phyloP scores from a whole-genome alignment of 208 protist genomes.

The Histomonas meleagridis region DNA sequence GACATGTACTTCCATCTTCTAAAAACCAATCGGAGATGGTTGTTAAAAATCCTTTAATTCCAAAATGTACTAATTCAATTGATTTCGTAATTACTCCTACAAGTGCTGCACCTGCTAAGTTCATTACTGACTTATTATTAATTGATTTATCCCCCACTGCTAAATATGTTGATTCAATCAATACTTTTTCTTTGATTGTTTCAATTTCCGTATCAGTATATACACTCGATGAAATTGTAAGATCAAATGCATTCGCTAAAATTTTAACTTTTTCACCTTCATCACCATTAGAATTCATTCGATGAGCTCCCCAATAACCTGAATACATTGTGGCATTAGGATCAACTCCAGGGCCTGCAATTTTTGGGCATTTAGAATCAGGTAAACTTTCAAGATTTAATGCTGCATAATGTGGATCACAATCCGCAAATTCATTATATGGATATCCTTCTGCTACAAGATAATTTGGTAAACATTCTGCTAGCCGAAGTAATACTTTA shows the following conservation, averaged over 20 bases:
- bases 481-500: too few relatives aligned
- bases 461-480: too few relatives aligned
- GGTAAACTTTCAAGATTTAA: too few relatives aligned
- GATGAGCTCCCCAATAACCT: not conserved
- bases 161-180: not conserved
- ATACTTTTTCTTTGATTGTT: not conserved
- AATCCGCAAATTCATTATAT: too few relatives aligned
- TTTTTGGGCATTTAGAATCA: not conserved
- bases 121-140: not conserved
- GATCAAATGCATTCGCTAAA: not conserved
- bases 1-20: not conserved
- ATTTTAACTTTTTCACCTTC: not conserved
- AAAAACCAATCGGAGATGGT: not conserved
- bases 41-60: not conserved
- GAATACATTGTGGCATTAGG: not conserved
- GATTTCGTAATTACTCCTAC: not conserved
- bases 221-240: not conserved
- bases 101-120: not conserved
- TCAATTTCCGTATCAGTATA: not conserved
- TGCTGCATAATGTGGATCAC: too few relatives aligned
- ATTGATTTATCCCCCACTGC: not conserved
- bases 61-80: not conserved
- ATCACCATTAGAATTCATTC: not conserved
- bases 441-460: too few relatives aligned
- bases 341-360: not conserved